These are phyloP conservation scores for Santalum album DNA, from an alignment of 164 flowering plant genomes.

Conservation along the genomic window DNA sequence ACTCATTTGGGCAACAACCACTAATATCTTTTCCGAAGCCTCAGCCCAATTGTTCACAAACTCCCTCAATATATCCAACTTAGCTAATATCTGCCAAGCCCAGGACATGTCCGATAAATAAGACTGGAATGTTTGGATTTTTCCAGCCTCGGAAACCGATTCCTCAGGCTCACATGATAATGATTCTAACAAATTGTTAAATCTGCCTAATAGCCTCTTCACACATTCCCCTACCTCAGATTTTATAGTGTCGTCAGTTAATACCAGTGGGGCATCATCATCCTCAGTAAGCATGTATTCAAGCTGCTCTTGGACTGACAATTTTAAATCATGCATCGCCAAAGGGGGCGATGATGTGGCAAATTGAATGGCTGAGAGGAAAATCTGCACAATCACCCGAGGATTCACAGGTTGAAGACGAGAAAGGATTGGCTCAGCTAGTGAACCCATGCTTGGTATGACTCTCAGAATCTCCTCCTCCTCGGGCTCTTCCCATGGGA, in stretches of 20 bases:
- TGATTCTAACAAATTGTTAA: constrained; percentile 33
- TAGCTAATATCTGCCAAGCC: constrained; percentile 63
- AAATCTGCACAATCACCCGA: constrained; percentile 36
- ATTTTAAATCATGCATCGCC: constrained; percentile 46
- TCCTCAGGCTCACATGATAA: constrained; percentile 22
- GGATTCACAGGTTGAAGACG: constrained; percentile 79
- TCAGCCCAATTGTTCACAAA: constrained; percentile 63
- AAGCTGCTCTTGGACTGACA: constrained; percentile 84
- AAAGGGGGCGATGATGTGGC: constrained; percentile 78
- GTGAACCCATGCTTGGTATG: constrained; percentile 60
- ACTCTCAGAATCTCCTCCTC: constrained; percentile 80
- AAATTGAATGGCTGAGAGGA: constrained; percentile 60
- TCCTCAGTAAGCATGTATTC: constrained; percentile 96
- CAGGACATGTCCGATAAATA: constrained; percentile 63
- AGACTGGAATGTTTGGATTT: constrained; percentile 24
- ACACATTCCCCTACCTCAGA: constrained; percentile 42
- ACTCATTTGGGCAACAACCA: constrained; percentile 22
- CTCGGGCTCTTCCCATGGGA: constrained; percentile 99
- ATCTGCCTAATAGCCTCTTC: constrained; percentile 33
- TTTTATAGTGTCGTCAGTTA: constrained; percentile 52
- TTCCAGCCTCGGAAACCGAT: constrained; percentile 11
- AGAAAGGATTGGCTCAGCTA: constrained; percentile 64
- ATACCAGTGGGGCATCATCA: constrained; percentile 74
- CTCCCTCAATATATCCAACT: constrained; percentile 67
- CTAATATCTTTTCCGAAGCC: constrained; percentile 46